Base-by-base conservation (phyloP, 2,329 filamentous ascomycete species). In the Aspergillus arachidicola region DNA sequence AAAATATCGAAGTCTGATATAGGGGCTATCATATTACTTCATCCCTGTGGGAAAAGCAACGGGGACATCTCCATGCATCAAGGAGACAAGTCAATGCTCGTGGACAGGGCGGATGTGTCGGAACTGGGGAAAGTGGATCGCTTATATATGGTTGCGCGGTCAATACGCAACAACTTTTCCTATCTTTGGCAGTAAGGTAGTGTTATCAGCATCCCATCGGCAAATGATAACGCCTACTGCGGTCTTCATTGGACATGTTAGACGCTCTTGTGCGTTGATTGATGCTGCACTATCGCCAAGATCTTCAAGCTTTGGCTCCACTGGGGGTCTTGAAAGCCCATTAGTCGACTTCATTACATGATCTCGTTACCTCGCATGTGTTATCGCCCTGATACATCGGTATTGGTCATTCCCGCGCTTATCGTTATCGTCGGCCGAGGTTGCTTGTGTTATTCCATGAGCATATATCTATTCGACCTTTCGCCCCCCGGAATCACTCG, bases 41-140 rank as follows among this genome's bases (percentile, higher is more conserved):
- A 36, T 36, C 34, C 34, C 34, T 36, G 34, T 16, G 2, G 12
- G 16, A 36, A 36, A 36, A 36, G 34, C 34, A 36, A 36, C 14
- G 34, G 12, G 12, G 34, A 6, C 14, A 16, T 16, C 14, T 36
- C 14, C 34, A 16, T 36, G 56, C 36, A 58, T n/a, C 26, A 28
- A 23, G n/a, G 38, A 58, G 12, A 16, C 34, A 6, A 36, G 34
- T 19, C 41, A 26, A 28, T 41, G 23, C 38, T 36, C 54, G 21
- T 41, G 41, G 56, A 23, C 28, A 46, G 1, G 9, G 43, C 57
- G 57, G 57, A 59, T 19, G 57, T 14, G 23, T 4, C 57, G 57
- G 57, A 59, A 53, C 57, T 53, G 57, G 45, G 57, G 56, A 23
- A 48, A 58, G 56, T 58, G 56, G 56, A 58, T 43, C 56, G 12